Conservation (phyloP, 805 yeast species). For the Teunomyces pallodes region DNA sequence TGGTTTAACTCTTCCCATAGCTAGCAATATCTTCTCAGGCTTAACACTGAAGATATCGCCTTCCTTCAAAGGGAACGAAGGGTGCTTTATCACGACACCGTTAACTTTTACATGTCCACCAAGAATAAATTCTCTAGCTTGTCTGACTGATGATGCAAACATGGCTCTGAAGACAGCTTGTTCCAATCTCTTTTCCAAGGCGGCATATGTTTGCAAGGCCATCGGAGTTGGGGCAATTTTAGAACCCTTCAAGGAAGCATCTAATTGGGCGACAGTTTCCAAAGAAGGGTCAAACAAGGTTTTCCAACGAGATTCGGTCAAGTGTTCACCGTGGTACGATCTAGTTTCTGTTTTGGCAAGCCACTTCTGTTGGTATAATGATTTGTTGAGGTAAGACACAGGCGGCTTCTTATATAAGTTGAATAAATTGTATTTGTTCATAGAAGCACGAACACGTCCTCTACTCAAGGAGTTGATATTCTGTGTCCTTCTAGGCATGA, state of each 20-base stretch:
- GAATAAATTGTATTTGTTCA: slow-evolving; percentile 89
- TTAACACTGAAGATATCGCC: slow-evolving; percentile 87
- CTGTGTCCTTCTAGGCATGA: slow-evolving; percentile 63
- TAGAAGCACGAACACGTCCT: slow-evolving; percentile 81
- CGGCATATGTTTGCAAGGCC: slow-evolving; percentile 84
- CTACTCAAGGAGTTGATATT: slow-evolving; percentile 57
- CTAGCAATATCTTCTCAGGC: slow-evolving; percentile 81
- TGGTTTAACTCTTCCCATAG: slow-evolving; percentile 85
- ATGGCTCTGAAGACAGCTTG: slow-evolving; percentile 86
- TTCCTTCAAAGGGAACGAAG: slow-evolving; percentile 70
- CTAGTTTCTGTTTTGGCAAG: slow-evolving; percentile 86
- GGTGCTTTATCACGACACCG: slow-evolving; percentile 74
- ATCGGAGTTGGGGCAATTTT: slow-evolving; percentile 67
- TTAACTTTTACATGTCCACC: slow-evolving; percentile 84
- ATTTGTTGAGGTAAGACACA: slow-evolving; percentile 51
- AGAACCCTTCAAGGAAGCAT: slow-evolving; percentile 68
- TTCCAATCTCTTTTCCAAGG: slow-evolving; percentile 84
- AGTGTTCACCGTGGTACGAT: slow-evolving; percentile 92
- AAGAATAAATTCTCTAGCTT: slow-evolving; percentile 84
- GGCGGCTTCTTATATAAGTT: slow-evolving; percentile 75
- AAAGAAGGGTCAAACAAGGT: slow-evolving; percentile 64
- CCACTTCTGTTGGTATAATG: slow-evolving; percentile 93
- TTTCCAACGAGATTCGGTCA: slow-evolving; percentile 83
- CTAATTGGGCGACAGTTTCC: slow-evolving; percentile 85
- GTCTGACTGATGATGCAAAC: slow-evolving; percentile 92